Evolutionary conservation across 345 rosid species (phyloP).

Genomic region (Abelmoschus esculentus): DNA sequence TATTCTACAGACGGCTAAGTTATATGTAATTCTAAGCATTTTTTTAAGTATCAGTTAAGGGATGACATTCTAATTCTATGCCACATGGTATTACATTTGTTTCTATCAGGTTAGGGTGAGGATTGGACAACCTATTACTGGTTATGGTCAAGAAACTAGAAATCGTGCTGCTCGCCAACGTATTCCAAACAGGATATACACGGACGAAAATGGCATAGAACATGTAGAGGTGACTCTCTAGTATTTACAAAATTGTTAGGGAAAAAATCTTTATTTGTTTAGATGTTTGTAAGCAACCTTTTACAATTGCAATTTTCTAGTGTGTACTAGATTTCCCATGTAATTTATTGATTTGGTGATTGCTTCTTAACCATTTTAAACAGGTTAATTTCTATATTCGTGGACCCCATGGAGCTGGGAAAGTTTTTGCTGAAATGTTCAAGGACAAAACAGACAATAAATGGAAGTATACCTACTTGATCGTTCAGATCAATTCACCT

Average conservation of each 20-base stretch:
- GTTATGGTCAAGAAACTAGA: constrained; percentile 93
- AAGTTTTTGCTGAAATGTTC: constrained; percentile 84
- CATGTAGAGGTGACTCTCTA: constrained; percentile 62
- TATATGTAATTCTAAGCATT: not conserved
- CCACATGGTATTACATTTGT: constrained; percentile 12
- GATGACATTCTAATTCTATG: not conserved
- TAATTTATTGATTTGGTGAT: not conserved
- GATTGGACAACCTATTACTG: constrained; percentile 94
- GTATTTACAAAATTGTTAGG: not conserved
- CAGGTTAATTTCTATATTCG: constrained; percentile 79
- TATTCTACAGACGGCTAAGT: not conserved
- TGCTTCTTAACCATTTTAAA: not conserved
- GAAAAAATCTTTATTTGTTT: not conserved
- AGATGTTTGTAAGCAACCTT: not conserved
- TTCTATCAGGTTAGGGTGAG: constrained; percentile 71
- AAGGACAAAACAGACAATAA: constrained; percentile 72
- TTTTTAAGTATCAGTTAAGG: not conserved
- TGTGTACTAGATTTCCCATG: not conserved
- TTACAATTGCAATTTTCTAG: not conserved
- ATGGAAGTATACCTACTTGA: constrained; percentile 81
- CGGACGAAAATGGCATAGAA: constrained; percentile 95
- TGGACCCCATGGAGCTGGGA: constrained; percentile 95
- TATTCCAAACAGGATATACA: constrained; percentile 64
- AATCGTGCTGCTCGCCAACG: constrained; percentile 97
- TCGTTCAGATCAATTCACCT: constrained; percentile 72